A percentile compares a stretch with the other conserved stretches of the same genome.
Conservation (phyloP, 2,329 filamentous ascomycete species). For the Colletotrichum lentis region DNA sequence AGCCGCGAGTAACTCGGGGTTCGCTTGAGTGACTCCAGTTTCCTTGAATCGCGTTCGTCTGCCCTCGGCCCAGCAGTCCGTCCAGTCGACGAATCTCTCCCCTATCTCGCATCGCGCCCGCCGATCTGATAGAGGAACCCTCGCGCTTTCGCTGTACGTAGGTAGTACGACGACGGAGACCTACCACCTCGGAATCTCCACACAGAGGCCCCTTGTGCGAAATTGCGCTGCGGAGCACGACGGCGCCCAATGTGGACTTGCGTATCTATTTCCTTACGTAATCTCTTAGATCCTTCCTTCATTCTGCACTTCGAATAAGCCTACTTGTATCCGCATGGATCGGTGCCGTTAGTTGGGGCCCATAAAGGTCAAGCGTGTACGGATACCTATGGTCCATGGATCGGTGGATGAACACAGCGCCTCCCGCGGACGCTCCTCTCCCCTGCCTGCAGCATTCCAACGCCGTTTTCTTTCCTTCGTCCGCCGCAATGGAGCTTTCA, state of each 20-base stretch:
- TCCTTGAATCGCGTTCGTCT: background rate
- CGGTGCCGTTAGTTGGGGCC: no score
- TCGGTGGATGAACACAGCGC: background rate
- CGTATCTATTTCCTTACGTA: constrained; percentile 6
- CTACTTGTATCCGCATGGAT: no score
- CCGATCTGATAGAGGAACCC: constrained; percentile 16
- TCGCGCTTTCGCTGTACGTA: constrained; percentile 1
- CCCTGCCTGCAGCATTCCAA: background rate
- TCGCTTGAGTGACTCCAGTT: no score
- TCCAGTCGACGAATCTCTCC: background rate
- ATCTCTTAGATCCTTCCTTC: background rate
- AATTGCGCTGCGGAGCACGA: constrained; percentile 9
- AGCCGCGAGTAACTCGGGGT: no score
- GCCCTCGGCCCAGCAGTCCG: background rate
- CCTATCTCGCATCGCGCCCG: constrained; percentile 6
- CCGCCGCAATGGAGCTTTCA: constrained; percentile 20
- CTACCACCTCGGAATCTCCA: background rate
- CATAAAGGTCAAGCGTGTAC: no score
- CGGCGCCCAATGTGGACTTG: constrained; percentile 5
- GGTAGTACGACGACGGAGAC: no score
- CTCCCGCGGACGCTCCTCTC: background rate
- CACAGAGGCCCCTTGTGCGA: constrained; percentile 13
- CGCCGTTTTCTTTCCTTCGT: constrained; percentile 13
- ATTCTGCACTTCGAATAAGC: no score
- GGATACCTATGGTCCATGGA: no score